Conservation (phyloP, 129 eudicot genomes). For the Flaveria ramosissima region DNA sequence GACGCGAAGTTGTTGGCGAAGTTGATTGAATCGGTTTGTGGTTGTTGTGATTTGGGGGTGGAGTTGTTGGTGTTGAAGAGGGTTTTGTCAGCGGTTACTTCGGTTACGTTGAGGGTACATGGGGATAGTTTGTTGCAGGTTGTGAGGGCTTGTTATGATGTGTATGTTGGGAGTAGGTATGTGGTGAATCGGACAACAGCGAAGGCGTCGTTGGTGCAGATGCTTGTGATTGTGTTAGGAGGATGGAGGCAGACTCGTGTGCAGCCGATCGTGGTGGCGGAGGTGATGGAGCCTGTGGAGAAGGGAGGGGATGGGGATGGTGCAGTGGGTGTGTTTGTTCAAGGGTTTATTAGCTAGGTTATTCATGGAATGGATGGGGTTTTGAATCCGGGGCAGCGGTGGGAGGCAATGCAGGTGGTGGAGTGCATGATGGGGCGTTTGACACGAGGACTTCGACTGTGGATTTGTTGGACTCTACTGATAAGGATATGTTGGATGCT, state of each 20-base stretch:
- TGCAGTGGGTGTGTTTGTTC: slow-evolving; percentile 69
- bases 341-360: slow-evolving; percentile 90
- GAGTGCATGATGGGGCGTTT: slow-evolving; percentile 87
- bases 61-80: slow-evolving; percentile 80
- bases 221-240: slow-evolving; percentile 92
- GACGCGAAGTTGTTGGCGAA: slow-evolving; percentile 56
- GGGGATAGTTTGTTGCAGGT: slow-evolving; percentile 87
- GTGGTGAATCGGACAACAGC: slow-evolving; percentile 95
- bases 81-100: slow-evolving; percentile 78
- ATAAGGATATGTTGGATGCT: slow-evolving; percentile 98
- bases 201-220: slow-evolving; percentile 87
- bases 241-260: slow-evolving; percentile 95
- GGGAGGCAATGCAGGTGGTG: slow-evolving; percentile 31
- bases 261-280: slow-evolving; percentile 97
- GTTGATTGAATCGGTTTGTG: slow-evolving; percentile 74
- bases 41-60: slow-evolving; percentile 59
- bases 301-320: slow-evolving; percentile 63
- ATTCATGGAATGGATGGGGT: slow-evolving; percentile 96
- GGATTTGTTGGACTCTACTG: slow-evolving; percentile 95
- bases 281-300: slow-evolving; percentile 84
- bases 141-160: slow-evolving; percentile 77
- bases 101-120: slow-evolving; percentile 67
- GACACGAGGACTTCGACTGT: slow-evolving; percentile 79
- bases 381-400: slow-evolving; percentile 54
- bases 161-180: slow-evolving; percentile 77